These are phyloP conservation scores for Taphrina pruni DNA, from an alignment of 1,139 yeast genomes.

Conservation along the genomic window DNA sequence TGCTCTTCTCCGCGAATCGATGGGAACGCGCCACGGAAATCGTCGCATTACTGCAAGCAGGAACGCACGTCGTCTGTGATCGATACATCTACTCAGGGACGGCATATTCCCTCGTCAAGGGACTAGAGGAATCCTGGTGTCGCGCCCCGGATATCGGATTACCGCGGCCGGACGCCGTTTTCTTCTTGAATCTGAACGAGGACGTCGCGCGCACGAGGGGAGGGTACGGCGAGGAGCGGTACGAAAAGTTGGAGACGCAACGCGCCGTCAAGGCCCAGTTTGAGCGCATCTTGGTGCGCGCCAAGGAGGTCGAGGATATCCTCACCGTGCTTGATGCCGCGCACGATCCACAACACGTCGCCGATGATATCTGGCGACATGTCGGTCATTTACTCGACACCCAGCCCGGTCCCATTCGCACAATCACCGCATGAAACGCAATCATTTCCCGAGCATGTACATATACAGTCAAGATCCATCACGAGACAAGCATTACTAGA, in stretches of 20 bases:
- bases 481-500: too few relatives aligned
- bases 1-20: constrained; percentile 88
- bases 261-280: constrained; percentile 67
- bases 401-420: constrained; percentile 6
- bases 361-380: constrained; percentile 47
- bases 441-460: too few relatives aligned
- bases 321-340: constrained; percentile 63
- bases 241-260: constrained; percentile 79
- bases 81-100: constrained; percentile 91
- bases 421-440: not conserved
- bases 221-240: constrained; percentile 92
- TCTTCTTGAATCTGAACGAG: constrained; percentile 70
- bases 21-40: constrained; percentile 75
- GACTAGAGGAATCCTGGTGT: constrained; percentile 75
- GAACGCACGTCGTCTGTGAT: constrained; percentile 72
- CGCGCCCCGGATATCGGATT: constrained; percentile 79
- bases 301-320: not conserved
- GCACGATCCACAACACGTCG: constrained; percentile 64
- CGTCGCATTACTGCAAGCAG: constrained; percentile 57
- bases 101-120: constrained; percentile 90
- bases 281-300: constrained; percentile 25
- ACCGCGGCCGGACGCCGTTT: constrained; percentile 81
- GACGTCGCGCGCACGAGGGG: constrained; percentile 63
- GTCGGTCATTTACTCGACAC: constrained; percentile 39
- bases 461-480: too few relatives aligned